Percentiles rank a stretch among this genome's conserved stretches.
These are phyloP conservation scores for Hemerocallis citrina DNA, from an alignment of 106 monocot species.

Conservation along the genomic window DNA sequence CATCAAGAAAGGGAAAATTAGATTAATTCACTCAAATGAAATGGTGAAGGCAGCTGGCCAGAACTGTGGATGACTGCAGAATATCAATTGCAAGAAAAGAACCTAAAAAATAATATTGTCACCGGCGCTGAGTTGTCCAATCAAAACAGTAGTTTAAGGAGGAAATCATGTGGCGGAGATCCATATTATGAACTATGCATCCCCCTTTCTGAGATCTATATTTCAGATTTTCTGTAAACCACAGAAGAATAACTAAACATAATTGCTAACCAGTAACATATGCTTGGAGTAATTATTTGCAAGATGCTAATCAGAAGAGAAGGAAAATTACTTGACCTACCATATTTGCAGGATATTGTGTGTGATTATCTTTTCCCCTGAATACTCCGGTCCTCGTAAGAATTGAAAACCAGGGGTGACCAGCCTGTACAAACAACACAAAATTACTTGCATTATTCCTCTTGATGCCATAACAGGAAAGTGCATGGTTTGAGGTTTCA, in stretches of 20 bases:
- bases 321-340: constrained; percentile 22
- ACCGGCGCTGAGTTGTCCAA: too few species aligned
- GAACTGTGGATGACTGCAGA: background rate
- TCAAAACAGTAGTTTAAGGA: too few species aligned
- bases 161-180: too few species aligned
- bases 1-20: too few species aligned
- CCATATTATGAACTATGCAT: too few species aligned
- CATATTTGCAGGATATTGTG: constrained; percentile 71
- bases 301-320: background rate
- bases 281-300: background rate
- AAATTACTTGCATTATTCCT: background rate
- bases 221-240: too few species aligned
- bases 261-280: too few species aligned
- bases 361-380: constrained; percentile 62
- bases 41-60: background rate
- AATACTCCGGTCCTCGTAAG: constrained; percentile 94
- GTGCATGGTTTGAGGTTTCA: background rate
- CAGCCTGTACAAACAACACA: constrained; percentile 41
- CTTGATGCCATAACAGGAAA: background rate
- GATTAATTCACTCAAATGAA: too few species aligned
- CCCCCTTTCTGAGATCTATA: too few species aligned
- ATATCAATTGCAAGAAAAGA: too few species aligned
- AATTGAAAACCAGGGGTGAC: constrained; percentile 86
- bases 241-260: too few species aligned
- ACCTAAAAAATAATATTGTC: too few species aligned